phyloP scores from a whole-genome alignment of 768 basidiomycete genomes.

The Mycena olivaceomarginata region DNA sequence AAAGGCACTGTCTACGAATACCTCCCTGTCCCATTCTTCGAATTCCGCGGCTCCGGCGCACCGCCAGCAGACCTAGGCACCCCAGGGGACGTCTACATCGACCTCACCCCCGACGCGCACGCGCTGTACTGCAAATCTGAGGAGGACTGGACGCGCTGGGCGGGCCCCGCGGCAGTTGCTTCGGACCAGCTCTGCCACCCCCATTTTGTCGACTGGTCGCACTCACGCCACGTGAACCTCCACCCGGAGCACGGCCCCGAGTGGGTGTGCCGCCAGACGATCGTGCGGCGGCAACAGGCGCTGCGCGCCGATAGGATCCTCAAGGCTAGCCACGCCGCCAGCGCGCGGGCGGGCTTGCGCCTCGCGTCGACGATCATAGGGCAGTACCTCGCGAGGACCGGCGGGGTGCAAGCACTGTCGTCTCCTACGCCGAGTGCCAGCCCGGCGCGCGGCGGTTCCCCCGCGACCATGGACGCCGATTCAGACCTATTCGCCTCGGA shows the following conservation, averaged over 20 bases:
- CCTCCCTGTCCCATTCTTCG: conserved; percentile 24
- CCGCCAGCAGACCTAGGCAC: conserved; percentile 23
- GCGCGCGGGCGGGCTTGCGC: neutral
- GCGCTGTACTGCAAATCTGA: conserved; percentile 24
- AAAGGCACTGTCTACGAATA: neutral
- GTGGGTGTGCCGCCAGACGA: conserved; percentile 15
- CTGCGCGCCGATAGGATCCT: neutral
- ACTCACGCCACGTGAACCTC: conserved; percentile 6
- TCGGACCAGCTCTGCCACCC: neutral
- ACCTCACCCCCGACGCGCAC: conserved; percentile 7
- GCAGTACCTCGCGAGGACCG: conserved; percentile 4
- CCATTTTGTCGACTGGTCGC: neutral
- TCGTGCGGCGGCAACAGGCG: neutral
- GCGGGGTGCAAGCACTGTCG: neutral
- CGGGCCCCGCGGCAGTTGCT: neutral
- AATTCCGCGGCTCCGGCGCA: conserved; percentile 14
- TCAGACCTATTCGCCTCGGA: neutral
- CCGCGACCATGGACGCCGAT: neutral
- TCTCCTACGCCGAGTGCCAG: neutral
- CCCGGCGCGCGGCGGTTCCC: neutral
- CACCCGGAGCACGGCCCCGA: conserved; percentile 23
- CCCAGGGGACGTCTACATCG: conserved; percentile 33
- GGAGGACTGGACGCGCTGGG: conserved; percentile 25
- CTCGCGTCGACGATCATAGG: conserved; percentile 13
- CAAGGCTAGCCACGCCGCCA: neutral